A percentile compares a stretch with the other conserved stretches of the same genome.
Evolutionary conservation across 176 grass and related monocot genomes (phyloP).

Genomic region (Rhipidocladum racemiflorum): DNA sequence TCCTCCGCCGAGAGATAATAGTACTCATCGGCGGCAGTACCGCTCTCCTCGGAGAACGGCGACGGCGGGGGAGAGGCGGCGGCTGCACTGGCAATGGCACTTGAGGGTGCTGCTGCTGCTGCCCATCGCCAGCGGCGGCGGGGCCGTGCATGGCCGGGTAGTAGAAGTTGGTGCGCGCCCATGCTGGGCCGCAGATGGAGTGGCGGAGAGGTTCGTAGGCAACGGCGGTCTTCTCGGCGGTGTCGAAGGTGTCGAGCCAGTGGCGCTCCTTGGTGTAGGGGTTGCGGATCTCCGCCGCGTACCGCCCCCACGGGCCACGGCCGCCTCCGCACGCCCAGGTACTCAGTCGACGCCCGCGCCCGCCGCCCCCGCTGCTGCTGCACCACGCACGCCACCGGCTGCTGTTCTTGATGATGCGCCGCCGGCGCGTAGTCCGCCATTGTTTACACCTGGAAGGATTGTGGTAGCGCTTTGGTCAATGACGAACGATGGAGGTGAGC

Average conservation of each 20-base stretch:
- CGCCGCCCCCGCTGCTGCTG: conserved; percentile 37
- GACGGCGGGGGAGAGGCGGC: neutral
- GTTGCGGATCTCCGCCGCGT: conserved; percentile 74
- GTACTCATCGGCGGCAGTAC: neutral
- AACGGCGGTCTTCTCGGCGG: conserved; percentile 61
- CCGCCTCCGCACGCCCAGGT: conserved; percentile 69
- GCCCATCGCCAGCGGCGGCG: neutral
- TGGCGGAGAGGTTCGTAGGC: conserved; percentile 70
- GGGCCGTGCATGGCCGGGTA: conserved; percentile 28
- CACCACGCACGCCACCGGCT: neutral
- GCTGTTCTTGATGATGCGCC: neutral
- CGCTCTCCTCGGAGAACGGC: neutral
- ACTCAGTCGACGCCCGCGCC: conserved; percentile 53
- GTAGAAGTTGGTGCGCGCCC: conserved; percentile 64
- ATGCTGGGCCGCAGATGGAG: conserved; percentile 46
- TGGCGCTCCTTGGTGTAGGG: conserved; percentile 78
- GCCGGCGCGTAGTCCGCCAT: neutral
- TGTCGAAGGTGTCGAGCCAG: conserved; percentile 76
- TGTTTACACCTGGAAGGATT: neutral
- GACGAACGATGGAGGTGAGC: neutral
- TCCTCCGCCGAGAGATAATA: neutral
- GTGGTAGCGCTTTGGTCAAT: neutral
- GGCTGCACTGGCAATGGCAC: neutral
- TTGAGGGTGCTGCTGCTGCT: neutral
- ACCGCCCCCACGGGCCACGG: conserved; percentile 79